These are phyloP conservation scores for Phytophthora brassicae DNA, from an alignment of 352 stramenopile species.

Conservation along the genomic window DNA sequence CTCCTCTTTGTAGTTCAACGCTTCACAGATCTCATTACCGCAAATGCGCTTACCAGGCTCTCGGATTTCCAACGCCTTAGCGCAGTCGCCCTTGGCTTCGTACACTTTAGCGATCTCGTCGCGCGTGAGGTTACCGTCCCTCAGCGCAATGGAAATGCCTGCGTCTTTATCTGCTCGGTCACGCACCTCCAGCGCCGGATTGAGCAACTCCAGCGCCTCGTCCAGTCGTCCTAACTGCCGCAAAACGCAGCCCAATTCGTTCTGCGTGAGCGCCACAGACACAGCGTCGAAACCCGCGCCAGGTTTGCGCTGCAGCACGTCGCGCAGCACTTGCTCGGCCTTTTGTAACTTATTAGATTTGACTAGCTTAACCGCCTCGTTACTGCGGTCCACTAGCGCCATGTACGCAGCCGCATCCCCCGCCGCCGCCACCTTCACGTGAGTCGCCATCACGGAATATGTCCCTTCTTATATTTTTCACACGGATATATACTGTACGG, in stretches of 20 bases:
- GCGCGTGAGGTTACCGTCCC: conserved; percentile 66
- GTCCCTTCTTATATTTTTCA: no score
- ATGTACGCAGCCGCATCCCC: conserved; percentile 48
- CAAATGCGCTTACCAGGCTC: conserved; percentile 54
- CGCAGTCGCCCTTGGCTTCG: conserved; percentile 60
- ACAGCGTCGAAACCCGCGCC: conserved; percentile 60
- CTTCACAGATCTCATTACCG: conserved; percentile 46
- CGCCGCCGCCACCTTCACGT: conserved; percentile 31
- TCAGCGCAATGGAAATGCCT: conserved; percentile 40
- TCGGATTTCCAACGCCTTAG: conserved; percentile 43
- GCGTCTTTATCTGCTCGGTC: conserved; percentile 37
- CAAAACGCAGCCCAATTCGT: conserved; percentile 53
- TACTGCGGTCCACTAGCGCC: conserved; percentile 45
- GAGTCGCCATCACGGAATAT: conserved; percentile 6
- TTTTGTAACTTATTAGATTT: conserved; percentile 41
- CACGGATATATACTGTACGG: no score
- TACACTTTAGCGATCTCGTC: conserved; percentile 75
- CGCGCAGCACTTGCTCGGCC: conserved; percentile 48
- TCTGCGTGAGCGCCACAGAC: conserved; percentile 60
- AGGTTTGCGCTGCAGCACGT: conserved; percentile 45
- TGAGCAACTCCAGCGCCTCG: conserved; percentile 52
- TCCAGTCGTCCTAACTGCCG: conserved; percentile 47
- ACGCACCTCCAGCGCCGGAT: conserved; percentile 44
- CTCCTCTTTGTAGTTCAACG: conserved; percentile 43
- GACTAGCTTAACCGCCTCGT: conserved; percentile 45